Evolutionary conservation across 2,329 filamentous ascomycete species (phyloP), one percentile per base, ranked within the genome.

Genomic region (Aspergillus pseudoglaucus): DNA sequence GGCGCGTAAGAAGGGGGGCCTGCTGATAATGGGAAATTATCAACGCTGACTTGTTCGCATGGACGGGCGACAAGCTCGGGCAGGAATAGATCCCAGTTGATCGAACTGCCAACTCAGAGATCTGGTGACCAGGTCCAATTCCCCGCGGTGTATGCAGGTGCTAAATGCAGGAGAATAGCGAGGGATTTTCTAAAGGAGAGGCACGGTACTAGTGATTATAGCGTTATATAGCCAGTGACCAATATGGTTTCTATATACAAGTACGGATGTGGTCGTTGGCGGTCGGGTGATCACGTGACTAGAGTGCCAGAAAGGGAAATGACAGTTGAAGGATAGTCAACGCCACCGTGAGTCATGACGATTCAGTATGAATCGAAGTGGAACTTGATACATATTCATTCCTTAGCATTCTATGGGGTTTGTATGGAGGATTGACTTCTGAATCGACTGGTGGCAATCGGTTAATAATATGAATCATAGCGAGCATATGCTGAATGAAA

Each of bases 71-170:
- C 51, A 35, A 44, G 44, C 41, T 50, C 33, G 40, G 48, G 32
- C 30, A 45, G 47, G 45, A 48, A 42, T 42, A 42, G 45, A 42
- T 42, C 40, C 40, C 40, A 42, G 40, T 30, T 58, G 56, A 56
- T 57, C 50, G 51, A 56, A 50, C 42, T 63, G 63, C 61, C 63
- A 66, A 58, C 63, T 52, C 63, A 66, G 58, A 61, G 62, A 63
- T 63, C 63, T 54, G 63, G 61, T 66, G 63, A 66, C 25, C 20
- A 44, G 22, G 10, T 17, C 23, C 8, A 15, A 44, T 9, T 15
- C 14, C 32, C 32, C 10, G 27, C 27, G 6, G 6, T 30, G 17
- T 17, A 32, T 38, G 33, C 32, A 44, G 42, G 12, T 17, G 39
- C 22, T 12, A 15, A 9, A 38, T 42, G 40, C 39, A 47, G n/a